Base-by-base conservation (phyloP, 768 basidiomycete species). In the Kwoniella sp. region DNA sequence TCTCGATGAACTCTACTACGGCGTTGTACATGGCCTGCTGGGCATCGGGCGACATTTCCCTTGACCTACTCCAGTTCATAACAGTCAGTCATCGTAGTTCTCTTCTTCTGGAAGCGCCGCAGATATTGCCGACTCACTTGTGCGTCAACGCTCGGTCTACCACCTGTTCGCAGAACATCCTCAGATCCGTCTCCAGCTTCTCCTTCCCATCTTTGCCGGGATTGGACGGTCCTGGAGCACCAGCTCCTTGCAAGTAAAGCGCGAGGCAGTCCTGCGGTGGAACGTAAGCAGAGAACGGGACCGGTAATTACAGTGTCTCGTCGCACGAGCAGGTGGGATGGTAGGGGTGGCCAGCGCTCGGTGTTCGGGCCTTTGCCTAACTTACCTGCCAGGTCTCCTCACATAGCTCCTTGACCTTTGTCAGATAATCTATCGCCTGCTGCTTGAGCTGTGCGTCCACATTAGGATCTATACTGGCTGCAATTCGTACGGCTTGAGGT, bases 391-490 rank as follows among this genome's bases (percentile, higher is more conserved):
- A 97, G 31, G 82, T 81, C 63, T 83, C 81, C 22, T 84, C 83
- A 15, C 89, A 85, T 79, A 90, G 90, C 79, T 88, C 87, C 73
- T 91, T 89, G 67, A 96, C 84, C 61, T 85, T 86, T 29, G 86
- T 85, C 31, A 97, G 84, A 80, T 90, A 97, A 61, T 89, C 87
- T 71, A 96, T 84, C 34, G 94, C 94, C 79, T 94, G 89, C 64
- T 88, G 89, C 81, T 93, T 91, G 34, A 95, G 82, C 28, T 85
- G 79, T 7, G 71, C 66, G 58, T 82, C 75, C 12, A 77, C 72
- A 7, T 52, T 56, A 61, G 59, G 89, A 52, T 75, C 77, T 26
- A 64, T 89, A 83, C 93, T 89, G 66, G 90, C 90, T 56, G 93
- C 93, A 82, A 95, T 89, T 77, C 86, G 83, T 81, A 94, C 92